phyloP scores from a whole-genome alignment of 2,329 filamentous ascomycete genomes.

The Penicillium sp. region DNA sequence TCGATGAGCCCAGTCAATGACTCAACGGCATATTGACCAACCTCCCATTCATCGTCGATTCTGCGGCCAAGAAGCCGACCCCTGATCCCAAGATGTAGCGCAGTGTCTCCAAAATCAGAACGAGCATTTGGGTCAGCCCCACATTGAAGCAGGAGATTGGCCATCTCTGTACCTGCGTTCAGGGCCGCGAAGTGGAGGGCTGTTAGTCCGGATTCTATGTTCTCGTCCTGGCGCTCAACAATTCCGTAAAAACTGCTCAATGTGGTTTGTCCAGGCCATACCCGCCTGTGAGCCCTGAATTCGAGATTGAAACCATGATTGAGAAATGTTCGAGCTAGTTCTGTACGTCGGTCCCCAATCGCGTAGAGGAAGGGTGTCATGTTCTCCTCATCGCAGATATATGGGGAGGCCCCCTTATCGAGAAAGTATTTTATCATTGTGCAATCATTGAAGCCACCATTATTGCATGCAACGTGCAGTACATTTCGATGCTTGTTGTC shows the following conservation, averaged over 20 bases:
- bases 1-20: slow-evolving; percentile 10
- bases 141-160: slow-evolving; percentile 14
- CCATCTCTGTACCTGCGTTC: slow-evolving; percentile 16
- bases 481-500: slow-evolving; percentile 15
- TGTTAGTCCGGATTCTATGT: slow-evolving; percentile 13
- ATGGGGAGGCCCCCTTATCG: slow-evolving; percentile 14
- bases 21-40: slow-evolving; percentile 17
- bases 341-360: slow-evolving; percentile 3
- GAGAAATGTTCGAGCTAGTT: slow-evolving; percentile 14
- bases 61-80: slow-evolving; percentile 10
- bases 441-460: slow-evolving; percentile 3
- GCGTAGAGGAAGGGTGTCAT: slow-evolving; percentile 23
- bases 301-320: slow-evolving; percentile 14
- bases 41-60: slow-evolving; percentile 17
- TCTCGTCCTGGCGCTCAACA: background rate
- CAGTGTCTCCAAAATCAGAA: slow-evolving; percentile 17
- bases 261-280: slow-evolving; percentile 10
- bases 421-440: slow-evolving; percentile 8
- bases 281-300: slow-evolving; percentile 7
- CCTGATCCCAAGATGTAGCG: slow-evolving; percentile 22
- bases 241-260: slow-evolving; percentile 1
- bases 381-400: slow-evolving; percentile 14
- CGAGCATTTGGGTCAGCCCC: slow-evolving; percentile 18
- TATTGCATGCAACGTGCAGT: slow-evolving; percentile 14
- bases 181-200: slow-evolving; percentile 22